These are phyloP conservation scores for Quercus mongolica DNA, from an alignment of 306 rosid genomes.

Conservation along the genomic window DNA sequence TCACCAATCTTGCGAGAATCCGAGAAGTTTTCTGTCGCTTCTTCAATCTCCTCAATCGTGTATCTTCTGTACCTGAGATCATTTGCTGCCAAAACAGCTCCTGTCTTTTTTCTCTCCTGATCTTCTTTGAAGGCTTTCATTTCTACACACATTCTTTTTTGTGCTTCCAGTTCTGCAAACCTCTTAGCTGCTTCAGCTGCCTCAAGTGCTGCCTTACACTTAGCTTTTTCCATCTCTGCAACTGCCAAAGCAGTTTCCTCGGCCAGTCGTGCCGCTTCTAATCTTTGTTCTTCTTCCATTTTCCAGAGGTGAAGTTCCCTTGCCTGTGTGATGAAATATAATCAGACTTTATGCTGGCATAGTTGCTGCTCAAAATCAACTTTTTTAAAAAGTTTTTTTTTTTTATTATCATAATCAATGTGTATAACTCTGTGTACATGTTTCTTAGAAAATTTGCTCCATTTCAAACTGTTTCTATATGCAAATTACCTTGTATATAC, in stretches of 20 bases:
- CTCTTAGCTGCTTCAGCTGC: conserved; percentile 63
- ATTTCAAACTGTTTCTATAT: neutral
- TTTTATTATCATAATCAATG: neutral
- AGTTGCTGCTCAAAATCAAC: neutral
- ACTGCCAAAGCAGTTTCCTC: conserved; percentile 57
- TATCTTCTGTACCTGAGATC: conserved; percentile 64
- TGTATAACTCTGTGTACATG: neutral
- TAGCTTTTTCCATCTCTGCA: conserved; percentile 64
- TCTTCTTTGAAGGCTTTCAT: conserved; percentile 35
- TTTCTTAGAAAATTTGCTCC: neutral
- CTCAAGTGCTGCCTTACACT: conserved; percentile 53
- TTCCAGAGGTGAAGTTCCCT: conserved; percentile 74
- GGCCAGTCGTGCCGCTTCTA: conserved; percentile 45
- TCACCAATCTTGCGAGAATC: conserved; percentile 63
- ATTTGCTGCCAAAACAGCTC: neutral
- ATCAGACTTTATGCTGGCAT: neutral
- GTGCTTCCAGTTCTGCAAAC: conserved; percentile 59
- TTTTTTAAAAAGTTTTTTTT: neutral
- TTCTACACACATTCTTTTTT: conserved; percentile 47
- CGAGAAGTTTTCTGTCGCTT: conserved; percentile 49
- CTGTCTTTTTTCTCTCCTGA: conserved; percentile 29
- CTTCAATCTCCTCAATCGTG: conserved; percentile 63
- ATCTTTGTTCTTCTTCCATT: conserved; percentile 52
- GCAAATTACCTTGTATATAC: neutral
- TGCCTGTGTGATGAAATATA: conserved; percentile 39